Evolutionary conservation across 2,329 filamentous ascomycete species (phyloP).

Genomic region (Byssoonygena ceratinophila): DNA sequence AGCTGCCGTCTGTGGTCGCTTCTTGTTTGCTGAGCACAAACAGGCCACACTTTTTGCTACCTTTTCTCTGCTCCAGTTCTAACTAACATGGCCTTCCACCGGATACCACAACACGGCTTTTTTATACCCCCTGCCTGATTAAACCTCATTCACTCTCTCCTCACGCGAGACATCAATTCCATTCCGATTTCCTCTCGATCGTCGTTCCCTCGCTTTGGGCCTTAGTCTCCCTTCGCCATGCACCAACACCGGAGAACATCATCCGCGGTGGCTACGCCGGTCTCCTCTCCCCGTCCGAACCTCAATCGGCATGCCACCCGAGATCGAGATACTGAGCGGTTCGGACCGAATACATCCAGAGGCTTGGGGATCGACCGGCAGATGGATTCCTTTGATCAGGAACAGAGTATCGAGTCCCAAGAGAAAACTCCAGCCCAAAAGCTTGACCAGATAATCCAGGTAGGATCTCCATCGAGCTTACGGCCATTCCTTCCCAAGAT

Average conservation of each 20-base stretch:
- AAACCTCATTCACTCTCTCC: conserved; percentile 14
- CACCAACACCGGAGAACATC: conserved; percentile 78
- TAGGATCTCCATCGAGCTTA: conserved; percentile 32
- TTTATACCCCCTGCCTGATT: conserved; percentile 30
- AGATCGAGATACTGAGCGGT: conserved; percentile 49
- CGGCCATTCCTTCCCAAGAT: not conserved
- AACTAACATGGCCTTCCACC: conserved; percentile 34
- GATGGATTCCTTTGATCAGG: conserved; percentile 34
- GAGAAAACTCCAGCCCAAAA: conserved; percentile 62
- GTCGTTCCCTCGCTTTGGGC: not conserved
- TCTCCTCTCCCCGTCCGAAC: conserved; percentile 60
- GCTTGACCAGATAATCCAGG: conserved; percentile 88
- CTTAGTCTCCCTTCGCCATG: conserved; percentile 45
- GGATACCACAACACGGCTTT: conserved; percentile 21
- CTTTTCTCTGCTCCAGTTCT: conserved; percentile 2
- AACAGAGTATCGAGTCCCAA: conserved; percentile 39
- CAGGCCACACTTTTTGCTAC: conserved; percentile 5
- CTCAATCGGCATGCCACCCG: conserved; percentile 64
- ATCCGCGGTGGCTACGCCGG: conserved; percentile 61
- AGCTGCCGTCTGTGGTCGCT: not conserved
- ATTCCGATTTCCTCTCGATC: not conserved
- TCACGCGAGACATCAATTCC: not conserved
- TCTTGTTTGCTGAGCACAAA: not conserved
- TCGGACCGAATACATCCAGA: conserved; percentile 39
- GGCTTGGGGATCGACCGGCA: conserved; percentile 43